These are phyloP conservation scores for Taiwanofungus camphoratus DNA, from an alignment of 1,284 basidiomycete genomes.

Conservation along the genomic window DNA sequence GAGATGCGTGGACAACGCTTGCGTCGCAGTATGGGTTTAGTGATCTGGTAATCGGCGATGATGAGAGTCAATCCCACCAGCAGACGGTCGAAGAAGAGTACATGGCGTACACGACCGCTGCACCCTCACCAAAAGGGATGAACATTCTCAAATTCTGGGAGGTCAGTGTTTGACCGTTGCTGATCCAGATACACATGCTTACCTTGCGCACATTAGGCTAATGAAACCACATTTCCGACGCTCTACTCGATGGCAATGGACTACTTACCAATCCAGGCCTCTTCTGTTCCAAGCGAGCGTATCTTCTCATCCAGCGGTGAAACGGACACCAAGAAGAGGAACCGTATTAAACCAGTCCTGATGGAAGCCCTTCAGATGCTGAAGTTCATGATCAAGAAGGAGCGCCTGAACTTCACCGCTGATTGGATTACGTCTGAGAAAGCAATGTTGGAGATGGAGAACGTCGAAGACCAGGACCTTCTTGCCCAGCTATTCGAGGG, in stretches of 20 bases:
- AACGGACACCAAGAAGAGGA: slow-evolving; percentile 9
- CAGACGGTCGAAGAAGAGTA: slow-evolving; percentile 1
- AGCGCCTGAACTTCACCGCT: too few relatives aligned
- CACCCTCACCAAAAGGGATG: neutral
- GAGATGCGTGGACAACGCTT: neutral
- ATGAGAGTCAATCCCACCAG: neutral
- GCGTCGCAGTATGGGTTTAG: neutral
- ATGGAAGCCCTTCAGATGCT: slow-evolving; percentile 20
- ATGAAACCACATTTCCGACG: slow-evolving; percentile 1
- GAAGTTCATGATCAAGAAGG: slow-evolving; percentile 9
- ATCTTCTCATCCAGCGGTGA: slow-evolving; percentile 19
- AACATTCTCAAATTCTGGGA: neutral
- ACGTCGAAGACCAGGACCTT: too few relatives aligned
- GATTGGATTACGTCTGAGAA: too few relatives aligned
- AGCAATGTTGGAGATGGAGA: too few relatives aligned
- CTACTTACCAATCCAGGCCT: slow-evolving; percentile 17
- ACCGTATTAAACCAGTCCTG: slow-evolving; percentile 8
- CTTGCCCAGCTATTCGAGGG: too few relatives aligned
- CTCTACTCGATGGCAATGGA: slow-evolving; percentile 15
- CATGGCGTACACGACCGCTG: neutral
- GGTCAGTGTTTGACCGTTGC: neutral
- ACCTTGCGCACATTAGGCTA: neutral
- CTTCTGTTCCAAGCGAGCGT: slow-evolving; percentile 18
- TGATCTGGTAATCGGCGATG: neutral
- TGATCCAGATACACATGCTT: neutral